phyloP scores from a whole-genome alignment of 1,284 basidiomycete species.

The Ceratobasidium sp. region DNA sequence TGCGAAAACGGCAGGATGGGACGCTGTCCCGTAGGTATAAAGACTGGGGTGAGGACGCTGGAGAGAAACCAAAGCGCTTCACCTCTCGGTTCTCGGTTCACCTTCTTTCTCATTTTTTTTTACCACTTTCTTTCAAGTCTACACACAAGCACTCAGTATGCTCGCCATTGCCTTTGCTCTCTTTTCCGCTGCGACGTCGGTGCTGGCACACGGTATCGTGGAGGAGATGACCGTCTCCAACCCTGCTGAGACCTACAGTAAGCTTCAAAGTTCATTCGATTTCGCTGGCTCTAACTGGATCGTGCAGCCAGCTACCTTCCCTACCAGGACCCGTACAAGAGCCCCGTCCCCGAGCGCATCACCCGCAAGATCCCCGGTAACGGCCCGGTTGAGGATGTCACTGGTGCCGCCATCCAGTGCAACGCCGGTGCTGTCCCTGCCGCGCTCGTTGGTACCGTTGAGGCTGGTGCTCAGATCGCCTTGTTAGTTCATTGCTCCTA shows the following conservation, averaged over 20 bases:
- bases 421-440: slow-evolving; percentile 54
- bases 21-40: not conserved
- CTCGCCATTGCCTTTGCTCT: not conserved
- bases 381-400: slow-evolving; percentile 46
- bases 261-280: slow-evolving; percentile 42
- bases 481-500: slow-evolving; percentile 45
- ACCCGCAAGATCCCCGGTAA: slow-evolving; percentile 52
- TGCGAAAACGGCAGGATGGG: not conserved
- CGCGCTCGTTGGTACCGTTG: slow-evolving; percentile 54
- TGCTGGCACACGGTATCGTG: slow-evolving; percentile 50
- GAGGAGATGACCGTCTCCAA: slow-evolving; percentile 47
- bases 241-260: slow-evolving; percentile 14
- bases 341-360: slow-evolving; percentile 54
- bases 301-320: slow-evolving; percentile 47
- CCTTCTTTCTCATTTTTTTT: not conserved
- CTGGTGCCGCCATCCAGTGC: slow-evolving; percentile 43
- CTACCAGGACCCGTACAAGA: slow-evolving; percentile 51
- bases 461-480: slow-evolving; percentile 53
- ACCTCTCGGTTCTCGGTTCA: not conserved
- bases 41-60: not conserved
- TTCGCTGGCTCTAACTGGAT: slow-evolving; percentile 44
- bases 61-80: not conserved
- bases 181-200: slow-evolving; percentile 30
- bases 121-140: not conserved
- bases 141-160: not conserved